phyloP scores from a whole-genome alignment of 2,329 filamentous ascomycete species.

The Tolypocladium ophioglossoides region DNA sequence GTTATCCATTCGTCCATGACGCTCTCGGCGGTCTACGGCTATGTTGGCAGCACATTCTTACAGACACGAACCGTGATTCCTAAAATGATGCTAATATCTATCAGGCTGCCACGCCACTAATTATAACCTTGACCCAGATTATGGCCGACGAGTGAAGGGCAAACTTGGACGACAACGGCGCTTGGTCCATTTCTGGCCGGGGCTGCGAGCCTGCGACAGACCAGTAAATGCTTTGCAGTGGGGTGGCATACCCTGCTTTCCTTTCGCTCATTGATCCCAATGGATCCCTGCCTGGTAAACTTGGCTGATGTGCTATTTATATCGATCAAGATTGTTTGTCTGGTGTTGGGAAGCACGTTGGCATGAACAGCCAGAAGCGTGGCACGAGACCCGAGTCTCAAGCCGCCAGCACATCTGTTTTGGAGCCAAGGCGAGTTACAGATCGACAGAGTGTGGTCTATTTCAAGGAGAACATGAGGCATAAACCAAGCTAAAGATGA shows the following conservation, averaged over 20 bases:
- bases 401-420: neutral
- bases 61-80: neutral
- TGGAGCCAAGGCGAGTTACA: neutral
- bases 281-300: neutral
- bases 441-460: neutral
- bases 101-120: neutral
- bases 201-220: neutral
- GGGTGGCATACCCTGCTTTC: neutral
- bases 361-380: neutral
- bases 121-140: neutral
- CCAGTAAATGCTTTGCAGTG: neutral
- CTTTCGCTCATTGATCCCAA: neutral
- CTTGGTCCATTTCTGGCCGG: neutral
- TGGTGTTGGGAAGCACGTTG: neutral
- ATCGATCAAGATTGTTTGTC: neutral
- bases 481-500: neutral
- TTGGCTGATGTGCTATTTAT: neutral
- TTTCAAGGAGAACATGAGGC: neutral
- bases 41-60: neutral
- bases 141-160: neutral
- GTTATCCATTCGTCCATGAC: neutral
- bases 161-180: neutral
- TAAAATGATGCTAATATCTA: no score
- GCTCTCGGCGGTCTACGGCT: neutral
- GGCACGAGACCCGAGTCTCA: neutral